Conservation (phyloP, 345 rosid species). For the Eucalyptus guilfoylei region DNA sequence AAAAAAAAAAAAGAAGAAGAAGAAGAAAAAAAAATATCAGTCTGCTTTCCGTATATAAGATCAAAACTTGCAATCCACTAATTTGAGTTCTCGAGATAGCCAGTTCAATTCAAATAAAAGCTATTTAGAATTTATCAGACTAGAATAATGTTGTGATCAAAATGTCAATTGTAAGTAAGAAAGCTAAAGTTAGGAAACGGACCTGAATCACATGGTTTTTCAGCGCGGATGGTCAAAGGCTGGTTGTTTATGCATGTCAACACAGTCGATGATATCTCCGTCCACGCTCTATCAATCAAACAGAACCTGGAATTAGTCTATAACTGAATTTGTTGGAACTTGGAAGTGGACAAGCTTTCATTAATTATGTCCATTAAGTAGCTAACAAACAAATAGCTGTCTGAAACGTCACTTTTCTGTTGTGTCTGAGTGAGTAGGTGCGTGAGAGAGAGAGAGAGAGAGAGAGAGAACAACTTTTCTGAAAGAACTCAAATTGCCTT, state of each 20-base stretch:
- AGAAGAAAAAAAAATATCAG: fast-evolving
- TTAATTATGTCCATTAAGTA: neutral
- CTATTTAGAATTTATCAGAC: neutral
- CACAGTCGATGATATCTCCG: slow-evolving; percentile 44
- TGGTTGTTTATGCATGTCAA: slow-evolving; percentile 34
- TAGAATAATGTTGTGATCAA: neutral
- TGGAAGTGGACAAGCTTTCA: neutral
- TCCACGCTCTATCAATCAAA: slow-evolving; percentile 17
- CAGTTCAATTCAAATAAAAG: neutral
- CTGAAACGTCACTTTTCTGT: neutral
- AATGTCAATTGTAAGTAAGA: neutral
- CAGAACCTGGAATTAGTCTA: neutral
- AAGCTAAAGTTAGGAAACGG: neutral
- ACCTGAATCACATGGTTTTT: slow-evolving; percentile 38
- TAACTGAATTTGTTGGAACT: neutral
- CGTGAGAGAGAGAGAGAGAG: neutral
- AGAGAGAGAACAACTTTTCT: neutral
- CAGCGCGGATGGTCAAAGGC: slow-evolving; percentile 35
- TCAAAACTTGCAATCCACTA: neutral
- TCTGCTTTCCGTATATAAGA: neutral
- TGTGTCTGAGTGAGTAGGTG: neutral
- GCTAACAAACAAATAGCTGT: neutral
- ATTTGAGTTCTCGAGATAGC: neutral
- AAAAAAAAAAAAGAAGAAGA: fast-evolving
- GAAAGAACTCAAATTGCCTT: neutral